phyloP scores from a whole-genome alignment of 2,329 filamentous ascomycete species.

The Colletotrichum sp. region DNA sequence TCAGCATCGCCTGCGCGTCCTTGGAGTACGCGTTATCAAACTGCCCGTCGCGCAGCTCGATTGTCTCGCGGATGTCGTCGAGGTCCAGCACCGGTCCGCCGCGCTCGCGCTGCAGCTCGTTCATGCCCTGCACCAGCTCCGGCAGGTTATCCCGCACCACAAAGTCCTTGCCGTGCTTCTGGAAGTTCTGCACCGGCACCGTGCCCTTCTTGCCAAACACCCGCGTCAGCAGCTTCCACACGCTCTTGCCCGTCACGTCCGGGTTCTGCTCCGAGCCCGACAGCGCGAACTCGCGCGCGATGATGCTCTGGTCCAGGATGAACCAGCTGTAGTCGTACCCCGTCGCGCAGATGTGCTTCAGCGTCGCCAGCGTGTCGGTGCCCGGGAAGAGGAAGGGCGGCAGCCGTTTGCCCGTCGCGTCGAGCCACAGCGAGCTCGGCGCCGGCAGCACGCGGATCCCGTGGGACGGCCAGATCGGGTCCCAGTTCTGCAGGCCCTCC shows the following conservation, averaged over 20 bases:
- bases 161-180: slow-evolving; percentile 64
- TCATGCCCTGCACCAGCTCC: slow-evolving; percentile 64
- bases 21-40: slow-evolving; percentile 63
- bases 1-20: slow-evolving; percentile 67
- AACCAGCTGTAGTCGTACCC: slow-evolving; percentile 71
- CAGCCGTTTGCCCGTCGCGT: slow-evolving; percentile 63
- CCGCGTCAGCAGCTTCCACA: slow-evolving; percentile 56
- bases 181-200: slow-evolving; percentile 60
- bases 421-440: slow-evolving; percentile 67
- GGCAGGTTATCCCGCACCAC: slow-evolving; percentile 61
- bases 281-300: slow-evolving; percentile 66
- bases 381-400: slow-evolving; percentile 63
- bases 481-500: slow-evolving; percentile 66
- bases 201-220: slow-evolving; percentile 59
- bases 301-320: slow-evolving; percentile 62
- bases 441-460: slow-evolving; percentile 66
- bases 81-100: slow-evolving; percentile 54
- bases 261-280: slow-evolving; percentile 70
- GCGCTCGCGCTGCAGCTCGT: slow-evolving; percentile 53
- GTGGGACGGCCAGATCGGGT: slow-evolving; percentile 65
- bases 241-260: slow-evolving; percentile 62
- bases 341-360: slow-evolving; percentile 64
- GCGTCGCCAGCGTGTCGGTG: slow-evolving; percentile 60
- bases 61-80: slow-evolving; percentile 46
- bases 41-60: slow-evolving; percentile 61